Evolutionary conservation across 305 asterid genomes (phyloP).

Genomic region (Withania somnifera): DNA sequence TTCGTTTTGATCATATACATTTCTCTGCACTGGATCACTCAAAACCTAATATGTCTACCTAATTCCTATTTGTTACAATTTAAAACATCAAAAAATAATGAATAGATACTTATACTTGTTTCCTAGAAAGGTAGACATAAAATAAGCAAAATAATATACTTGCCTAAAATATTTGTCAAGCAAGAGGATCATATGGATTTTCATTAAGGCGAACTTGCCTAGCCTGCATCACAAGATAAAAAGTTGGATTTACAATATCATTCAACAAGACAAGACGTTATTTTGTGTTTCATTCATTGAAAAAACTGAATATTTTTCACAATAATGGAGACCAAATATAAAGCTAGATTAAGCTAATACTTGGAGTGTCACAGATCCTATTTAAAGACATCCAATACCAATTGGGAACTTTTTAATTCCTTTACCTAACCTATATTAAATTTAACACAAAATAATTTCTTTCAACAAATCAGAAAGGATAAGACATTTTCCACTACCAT

Average conservation of each 20-base stretch:
- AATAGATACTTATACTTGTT: not conserved
- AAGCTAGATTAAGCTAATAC: not conserved
- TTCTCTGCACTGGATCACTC: slow-evolving; percentile 77
- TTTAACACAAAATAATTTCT: not conserved
- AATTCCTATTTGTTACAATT: slow-evolving; percentile 37
- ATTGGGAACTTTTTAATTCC: not conserved
- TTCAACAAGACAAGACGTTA: not conserved
- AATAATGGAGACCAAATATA: not conserved
- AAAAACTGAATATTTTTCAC: not conserved
- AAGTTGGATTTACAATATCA: not conserved
- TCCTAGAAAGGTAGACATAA: not conserved
- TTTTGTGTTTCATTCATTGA: not conserved
- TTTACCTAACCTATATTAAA: not conserved
- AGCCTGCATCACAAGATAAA: slow-evolving; percentile 40
- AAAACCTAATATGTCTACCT: slow-evolving; percentile 93
- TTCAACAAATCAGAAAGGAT: not conserved
- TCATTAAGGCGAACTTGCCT: slow-evolving; percentile 90
- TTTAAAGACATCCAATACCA: not conserved
- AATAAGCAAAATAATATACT: not conserved
- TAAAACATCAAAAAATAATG: not conserved
- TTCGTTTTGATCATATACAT: slow-evolving; percentile 70
- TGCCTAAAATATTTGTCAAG: slow-evolving; percentile 87
- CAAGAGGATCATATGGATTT: slow-evolving; percentile 75
- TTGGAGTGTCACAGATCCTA: not conserved
- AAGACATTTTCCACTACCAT: not conserved